Evolutionary conservation across 495 filamentous ascomycete genomes (phyloP).

Genomic region (Penicillium soppii): DNA sequence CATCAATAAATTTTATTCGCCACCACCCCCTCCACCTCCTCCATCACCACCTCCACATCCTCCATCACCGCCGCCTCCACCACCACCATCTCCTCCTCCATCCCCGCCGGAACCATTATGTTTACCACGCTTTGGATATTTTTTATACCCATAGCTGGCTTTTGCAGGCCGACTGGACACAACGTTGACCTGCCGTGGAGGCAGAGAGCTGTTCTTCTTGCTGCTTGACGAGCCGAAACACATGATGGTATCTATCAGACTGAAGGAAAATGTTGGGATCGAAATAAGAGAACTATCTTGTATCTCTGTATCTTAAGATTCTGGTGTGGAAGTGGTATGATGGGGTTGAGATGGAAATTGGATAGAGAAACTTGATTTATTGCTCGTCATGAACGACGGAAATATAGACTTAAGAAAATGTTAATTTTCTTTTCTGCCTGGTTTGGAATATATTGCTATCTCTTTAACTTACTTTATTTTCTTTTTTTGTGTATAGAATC

Average conservation of each 20-base stretch:
- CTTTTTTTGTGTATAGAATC: background rate
- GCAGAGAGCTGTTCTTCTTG: background rate
- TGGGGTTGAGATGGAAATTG: too few species aligned
- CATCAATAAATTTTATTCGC: background rate
- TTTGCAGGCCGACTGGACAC: too few species aligned
- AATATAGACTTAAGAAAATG: too few species aligned
- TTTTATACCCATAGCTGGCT: too few species aligned
- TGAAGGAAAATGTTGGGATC: background rate
- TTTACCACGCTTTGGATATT: too few species aligned
- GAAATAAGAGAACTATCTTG: too few species aligned
- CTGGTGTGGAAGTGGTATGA: too few species aligned
- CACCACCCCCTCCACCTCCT: conserved; percentile 2
- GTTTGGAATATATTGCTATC: background rate
- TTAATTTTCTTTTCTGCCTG: background rate
- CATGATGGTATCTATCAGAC: conserved; percentile 8
- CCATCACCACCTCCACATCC: background rate
- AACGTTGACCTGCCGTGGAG: background rate
- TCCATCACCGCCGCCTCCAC: background rate
- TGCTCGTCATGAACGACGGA: too few species aligned
- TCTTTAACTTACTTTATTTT: background rate
- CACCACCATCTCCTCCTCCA: background rate
- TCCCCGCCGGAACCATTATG: too few species aligned
- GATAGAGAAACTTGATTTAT: too few species aligned
- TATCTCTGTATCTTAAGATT: too few species aligned
- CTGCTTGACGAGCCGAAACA: conserved; percentile 4